These are phyloP conservation scores for Lupinus albus DNA, from an alignment of 306 rosid species.

Conservation along the genomic window DNA sequence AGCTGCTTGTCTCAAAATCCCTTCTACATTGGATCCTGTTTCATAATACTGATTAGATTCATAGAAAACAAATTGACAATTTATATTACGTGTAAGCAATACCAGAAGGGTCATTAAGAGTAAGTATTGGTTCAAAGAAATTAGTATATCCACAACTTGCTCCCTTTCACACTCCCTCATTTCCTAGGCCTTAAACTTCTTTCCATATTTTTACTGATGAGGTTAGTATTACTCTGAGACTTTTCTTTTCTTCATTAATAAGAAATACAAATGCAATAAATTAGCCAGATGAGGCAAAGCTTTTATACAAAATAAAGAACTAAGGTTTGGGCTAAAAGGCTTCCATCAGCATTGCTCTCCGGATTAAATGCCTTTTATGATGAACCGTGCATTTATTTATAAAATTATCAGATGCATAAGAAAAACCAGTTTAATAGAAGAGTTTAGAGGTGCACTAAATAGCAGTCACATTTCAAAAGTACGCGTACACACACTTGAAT, in stretches of 20 bases:
- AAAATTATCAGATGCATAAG: slow-evolving; percentile 21
- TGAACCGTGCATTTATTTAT: slow-evolving; percentile 17
- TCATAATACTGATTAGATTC: slow-evolving; percentile 39
- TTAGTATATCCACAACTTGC: background rate
- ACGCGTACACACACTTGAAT: background rate
- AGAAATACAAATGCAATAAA: slow-evolving; percentile 20
- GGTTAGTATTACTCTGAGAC: background rate
- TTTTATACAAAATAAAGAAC: slow-evolving; percentile 26
- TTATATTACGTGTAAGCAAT: slow-evolving; percentile 3
- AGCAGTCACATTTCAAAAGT: background rate
- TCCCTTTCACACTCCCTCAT: background rate
- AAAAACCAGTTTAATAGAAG: background rate
- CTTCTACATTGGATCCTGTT: slow-evolving; percentile 87
- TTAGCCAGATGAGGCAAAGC: slow-evolving; percentile 17
- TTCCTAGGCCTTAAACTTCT: background rate
- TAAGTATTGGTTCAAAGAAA: slow-evolving; percentile 1
- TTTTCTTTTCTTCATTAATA: slow-evolving; percentile 11
- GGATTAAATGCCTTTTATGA: slow-evolving; percentile 6
- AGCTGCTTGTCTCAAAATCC: slow-evolving; percentile 97
- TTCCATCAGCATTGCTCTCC: slow-evolving; percentile 9
- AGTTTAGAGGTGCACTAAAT: background rate
- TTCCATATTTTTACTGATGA: background rate
- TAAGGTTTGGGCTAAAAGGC: background rate
- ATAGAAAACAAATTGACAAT: slow-evolving; percentile 19
- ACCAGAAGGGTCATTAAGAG: slow-evolving; percentile 13